phyloP scores from a whole-genome alignment of 495 filamentous ascomycete species.

The Glarea lozoyensis region DNA sequence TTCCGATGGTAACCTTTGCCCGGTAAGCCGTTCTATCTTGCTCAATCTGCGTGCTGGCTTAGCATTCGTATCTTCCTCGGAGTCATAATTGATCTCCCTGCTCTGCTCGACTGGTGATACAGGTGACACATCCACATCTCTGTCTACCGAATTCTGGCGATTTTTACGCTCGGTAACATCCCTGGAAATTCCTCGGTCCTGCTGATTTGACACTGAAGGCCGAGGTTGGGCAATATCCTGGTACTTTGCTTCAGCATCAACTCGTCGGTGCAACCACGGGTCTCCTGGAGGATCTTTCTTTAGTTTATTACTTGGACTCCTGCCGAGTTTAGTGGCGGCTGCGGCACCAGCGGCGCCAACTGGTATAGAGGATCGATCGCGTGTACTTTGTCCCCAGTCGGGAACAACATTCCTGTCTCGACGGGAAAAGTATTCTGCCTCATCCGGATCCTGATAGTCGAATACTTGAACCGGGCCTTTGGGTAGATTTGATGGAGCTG shows the following conservation, averaged over 20 bases:
- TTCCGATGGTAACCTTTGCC: conserved; percentile 8
- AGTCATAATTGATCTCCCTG: neutral
- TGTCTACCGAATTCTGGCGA: conserved; percentile 11
- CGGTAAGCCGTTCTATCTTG: conserved; percentile 20
- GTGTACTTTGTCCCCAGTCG: conserved; percentile 12
- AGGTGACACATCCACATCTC: conserved; percentile 9
- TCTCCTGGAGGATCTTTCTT: conserved; percentile 21
- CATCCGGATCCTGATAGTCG: conserved; percentile 7
- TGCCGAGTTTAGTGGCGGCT: conserved; percentile 5
- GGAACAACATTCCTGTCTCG: neutral
- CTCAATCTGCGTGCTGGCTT: conserved; percentile 12
- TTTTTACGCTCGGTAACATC: conserved; percentile 12
- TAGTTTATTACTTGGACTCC: conserved; percentile 20
- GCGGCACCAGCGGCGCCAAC: conserved; percentile 11
- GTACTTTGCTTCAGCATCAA: conserved; percentile 9
- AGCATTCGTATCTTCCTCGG: conserved; percentile 10
- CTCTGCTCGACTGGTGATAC: neutral
- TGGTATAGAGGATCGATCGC: conserved; percentile 10
- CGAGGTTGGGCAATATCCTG: conserved; percentile 6
- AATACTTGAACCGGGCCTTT: conserved; percentile 2
- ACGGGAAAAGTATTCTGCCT: neutral
- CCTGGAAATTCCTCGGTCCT: conserved; percentile 1
- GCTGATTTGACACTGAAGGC: conserved; percentile 3
- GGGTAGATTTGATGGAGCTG: conserved; percentile 2
- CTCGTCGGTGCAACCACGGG: conserved; percentile 9